Base-by-base conservation (phyloP, 352 stramenopile genomes). In the Pythium brachiatum region DNA sequence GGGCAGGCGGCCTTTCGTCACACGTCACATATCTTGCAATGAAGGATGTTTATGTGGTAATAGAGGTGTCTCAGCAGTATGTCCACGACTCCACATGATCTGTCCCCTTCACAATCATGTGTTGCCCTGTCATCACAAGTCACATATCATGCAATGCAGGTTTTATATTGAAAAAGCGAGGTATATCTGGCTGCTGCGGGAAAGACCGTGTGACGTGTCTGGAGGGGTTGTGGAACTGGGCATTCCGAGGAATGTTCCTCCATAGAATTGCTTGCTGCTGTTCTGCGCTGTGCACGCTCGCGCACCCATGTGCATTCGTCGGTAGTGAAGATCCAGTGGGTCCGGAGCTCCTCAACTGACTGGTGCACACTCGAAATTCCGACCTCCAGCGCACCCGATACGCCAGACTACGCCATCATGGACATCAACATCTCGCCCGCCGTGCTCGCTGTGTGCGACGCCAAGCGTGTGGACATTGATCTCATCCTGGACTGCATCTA, bases 401-500 rank as follows among this genome's bases (percentile, higher is more conserved):
- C 9, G n/a, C 50, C 4, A 27, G 7, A n/a, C 25, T 13, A 53
- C n/a, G n/a, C n/a, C n/a, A 26, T 27, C 27, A 59, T 58, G 38
- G 21, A 58, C 9, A 13, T 9, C 18, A 20, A 15, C 41, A 44
- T 55, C 32, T 63, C 62, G 1, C 62, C 62, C 3, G 53, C 62
- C 21, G 62, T 69, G 36, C 54, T 60, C 36, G 54, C 62, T 20
- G 54, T 59, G n/a, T 60, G 54, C 55, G 20, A 27, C 15, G 62
- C 62, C 32, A 31, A 46, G 3, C n/a, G 41, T 21, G 54, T 54
- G 16, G 51, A 60, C 48, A 57, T 54, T 27, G 62, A 68, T 34
- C 62, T 69, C 55, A 29, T 69, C 23, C 56, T 60, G 11, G 34
- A 55, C 38, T 25, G 25, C 27, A 64, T 69, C 48, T 69, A 69